Evolutionary conservation across 2,329 filamentous ascomycete genomes (phyloP).

Genomic region (Hymenoscyphus salicellus): DNA sequence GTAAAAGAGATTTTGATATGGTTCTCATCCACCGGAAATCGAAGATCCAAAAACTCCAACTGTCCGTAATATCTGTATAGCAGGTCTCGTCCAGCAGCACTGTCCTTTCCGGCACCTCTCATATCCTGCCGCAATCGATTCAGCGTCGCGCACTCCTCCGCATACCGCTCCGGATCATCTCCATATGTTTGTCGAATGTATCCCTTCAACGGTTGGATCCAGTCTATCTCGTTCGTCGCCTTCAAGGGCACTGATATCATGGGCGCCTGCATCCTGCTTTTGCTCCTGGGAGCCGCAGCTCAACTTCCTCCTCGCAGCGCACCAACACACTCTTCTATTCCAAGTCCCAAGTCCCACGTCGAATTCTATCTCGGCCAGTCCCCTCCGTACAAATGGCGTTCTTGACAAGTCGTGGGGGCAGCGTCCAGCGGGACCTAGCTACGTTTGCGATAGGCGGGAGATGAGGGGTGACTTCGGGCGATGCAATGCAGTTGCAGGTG

Average conservation of each 20-base stretch:
- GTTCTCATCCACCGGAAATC: conserved; percentile 96
- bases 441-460: conserved; percentile 6
- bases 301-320: conserved; percentile 31
- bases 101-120: conserved; percentile 95
- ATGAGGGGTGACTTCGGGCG: background rate
- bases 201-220: conserved; percentile 84
- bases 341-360: background rate
- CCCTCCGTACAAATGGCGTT: conserved; percentile 5
- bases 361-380: background rate
- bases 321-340: conserved; percentile 6
- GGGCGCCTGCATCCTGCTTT: conserved; percentile 67
- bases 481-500: background rate
- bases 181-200: conserved; percentile 94
- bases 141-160: conserved; percentile 89
- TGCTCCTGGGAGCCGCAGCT: conserved; percentile 36
- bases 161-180: conserved; percentile 93
- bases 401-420: conserved; percentile 7
- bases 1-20: conserved; percentile 99
- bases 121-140: conserved; percentile 97
- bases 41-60: conserved; percentile 86
- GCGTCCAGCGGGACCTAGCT: conserved; percentile 6
- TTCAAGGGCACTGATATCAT: conserved; percentile 95
- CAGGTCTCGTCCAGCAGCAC: conserved; percentile 86
- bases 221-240: conserved; percentile 97
- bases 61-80: conserved; percentile 98